phyloP scores from a whole-genome alignment of 805 yeast species.

The Pichia pseudocactophila region DNA sequence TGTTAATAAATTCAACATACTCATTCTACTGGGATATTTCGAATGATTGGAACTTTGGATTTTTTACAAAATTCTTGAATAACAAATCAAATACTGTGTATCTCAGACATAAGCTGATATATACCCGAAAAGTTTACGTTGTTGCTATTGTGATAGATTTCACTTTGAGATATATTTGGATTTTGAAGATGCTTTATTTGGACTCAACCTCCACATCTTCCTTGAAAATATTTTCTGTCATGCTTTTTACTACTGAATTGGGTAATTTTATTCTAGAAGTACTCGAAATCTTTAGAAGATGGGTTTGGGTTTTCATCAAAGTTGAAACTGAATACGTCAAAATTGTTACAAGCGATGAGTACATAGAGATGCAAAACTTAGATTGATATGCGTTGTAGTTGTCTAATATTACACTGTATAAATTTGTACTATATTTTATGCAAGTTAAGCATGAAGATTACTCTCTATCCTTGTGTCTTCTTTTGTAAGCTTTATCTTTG shows the following conservation, averaged over 20 bases:
- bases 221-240: constrained; percentile 14
- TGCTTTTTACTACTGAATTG: constrained; percentile 35
- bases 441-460: background rate
- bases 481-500: constrained; percentile 26
- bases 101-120: constrained; percentile 26
- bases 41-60: constrained; percentile 77
- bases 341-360: constrained; percentile 11
- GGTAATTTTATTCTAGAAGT: constrained; percentile 63
- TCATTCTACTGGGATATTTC: constrained; percentile 84
- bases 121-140: constrained; percentile 37
- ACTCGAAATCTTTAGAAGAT: constrained; percentile 73
- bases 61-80: constrained; percentile 32
- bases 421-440: background rate
- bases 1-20: constrained; percentile 60
- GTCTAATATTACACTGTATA: constrained; percentile 1
- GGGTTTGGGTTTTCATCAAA: constrained; percentile 83
- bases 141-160: constrained; percentile 54
- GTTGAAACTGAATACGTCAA: constrained; percentile 64
- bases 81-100: constrained; percentile 13
- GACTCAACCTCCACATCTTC: background rate
- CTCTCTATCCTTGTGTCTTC: constrained; percentile 19
- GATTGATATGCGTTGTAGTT: constrained; percentile 1
- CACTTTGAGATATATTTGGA: constrained; percentile 67
- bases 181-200: constrained; percentile 35
- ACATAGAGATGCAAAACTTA: constrained; percentile 19